These are phyloP conservation scores for Raphanus raphanistrum DNA, from an alignment of 345 rosid genomes.

Conservation along the genomic window DNA sequence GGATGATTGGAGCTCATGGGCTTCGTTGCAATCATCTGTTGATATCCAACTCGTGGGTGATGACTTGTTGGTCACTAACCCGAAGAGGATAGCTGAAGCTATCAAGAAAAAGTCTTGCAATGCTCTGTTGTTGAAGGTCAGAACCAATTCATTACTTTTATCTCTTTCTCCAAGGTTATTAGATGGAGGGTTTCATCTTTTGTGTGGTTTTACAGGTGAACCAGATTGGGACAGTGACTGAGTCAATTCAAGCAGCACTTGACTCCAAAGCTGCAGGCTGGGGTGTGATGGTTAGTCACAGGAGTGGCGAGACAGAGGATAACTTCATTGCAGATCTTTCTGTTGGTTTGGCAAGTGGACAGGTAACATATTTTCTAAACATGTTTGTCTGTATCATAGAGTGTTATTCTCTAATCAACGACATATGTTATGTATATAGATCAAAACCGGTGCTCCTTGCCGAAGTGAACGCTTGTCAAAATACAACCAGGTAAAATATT, in stretches of 20 bases:
- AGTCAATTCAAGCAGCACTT: constrained; percentile 89
- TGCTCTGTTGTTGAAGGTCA: constrained; percentile 83
- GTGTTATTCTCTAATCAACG: constrained; percentile 8
- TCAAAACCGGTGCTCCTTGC: constrained; percentile 99
- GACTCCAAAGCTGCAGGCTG: constrained; percentile 99
- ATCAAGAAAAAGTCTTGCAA: constrained; percentile 89
- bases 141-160: background rate
- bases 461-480: constrained; percentile 94
- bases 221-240: constrained; percentile 96
- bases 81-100: constrained; percentile 90
- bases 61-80: constrained; percentile 96
- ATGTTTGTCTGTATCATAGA: background rate
- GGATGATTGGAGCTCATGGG: constrained; percentile 98
- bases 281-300: constrained; percentile 99
- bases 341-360: constrained; percentile 96
- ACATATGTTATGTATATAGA: constrained; percentile 46
- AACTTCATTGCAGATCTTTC: constrained; percentile 95
- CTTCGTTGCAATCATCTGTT: constrained; percentile 79
- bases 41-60: constrained; percentile 93
- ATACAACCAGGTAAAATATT: constrained; percentile 79
- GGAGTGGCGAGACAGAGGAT: constrained; percentile 98
- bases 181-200: background rate
- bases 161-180: background rate
- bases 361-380: constrained; percentile 50
- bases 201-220: constrained; percentile 61